phyloP scores from a whole-genome alignment of 495 filamentous ascomycete genomes.

The Amphirosellinia nigrospora region DNA sequence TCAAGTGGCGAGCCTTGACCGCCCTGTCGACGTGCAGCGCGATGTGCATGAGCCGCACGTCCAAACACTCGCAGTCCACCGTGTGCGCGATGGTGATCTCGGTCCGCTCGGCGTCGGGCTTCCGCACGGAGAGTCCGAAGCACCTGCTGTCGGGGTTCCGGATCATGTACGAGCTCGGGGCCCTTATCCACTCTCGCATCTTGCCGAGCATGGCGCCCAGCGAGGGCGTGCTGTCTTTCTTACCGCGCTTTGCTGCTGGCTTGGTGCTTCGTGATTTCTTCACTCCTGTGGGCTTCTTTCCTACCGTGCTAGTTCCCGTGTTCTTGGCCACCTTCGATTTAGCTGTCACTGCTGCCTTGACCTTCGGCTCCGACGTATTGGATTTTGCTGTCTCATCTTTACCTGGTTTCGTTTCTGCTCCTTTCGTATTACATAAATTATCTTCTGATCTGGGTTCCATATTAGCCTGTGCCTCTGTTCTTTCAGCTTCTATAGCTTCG shows the following conservation, averaged over 20 bases:
- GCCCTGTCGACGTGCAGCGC: not conserved
- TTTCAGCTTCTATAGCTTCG: not conserved
- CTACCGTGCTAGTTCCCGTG: not conserved
- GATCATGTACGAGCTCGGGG: not conserved
- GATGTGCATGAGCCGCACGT: constrained; percentile 19
- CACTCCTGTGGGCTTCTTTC: not conserved
- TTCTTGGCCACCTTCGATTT: not conserved
- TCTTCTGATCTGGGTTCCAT: not conserved
- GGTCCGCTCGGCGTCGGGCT: not conserved
- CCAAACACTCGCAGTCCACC: constrained; percentile 3
- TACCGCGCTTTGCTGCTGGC: not conserved
- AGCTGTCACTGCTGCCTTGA: not conserved
- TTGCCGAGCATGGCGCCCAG: not conserved
- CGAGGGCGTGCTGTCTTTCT: not conserved
- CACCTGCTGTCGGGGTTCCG: constrained; percentile 14
- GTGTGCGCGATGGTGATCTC: constrained; percentile 16
- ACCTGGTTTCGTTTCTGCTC: not conserved
- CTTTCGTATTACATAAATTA: not conserved
- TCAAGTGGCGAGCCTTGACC: not conserved
- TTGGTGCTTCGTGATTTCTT: not conserved
- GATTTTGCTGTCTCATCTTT: not conserved
- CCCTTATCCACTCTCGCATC: constrained; percentile 9
- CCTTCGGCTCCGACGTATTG: not conserved
- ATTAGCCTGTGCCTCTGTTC: not conserved
- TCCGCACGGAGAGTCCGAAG: not conserved